Conservation (phyloP, 257 asterid genomes). For the Gardenia jasminoides region DNA sequence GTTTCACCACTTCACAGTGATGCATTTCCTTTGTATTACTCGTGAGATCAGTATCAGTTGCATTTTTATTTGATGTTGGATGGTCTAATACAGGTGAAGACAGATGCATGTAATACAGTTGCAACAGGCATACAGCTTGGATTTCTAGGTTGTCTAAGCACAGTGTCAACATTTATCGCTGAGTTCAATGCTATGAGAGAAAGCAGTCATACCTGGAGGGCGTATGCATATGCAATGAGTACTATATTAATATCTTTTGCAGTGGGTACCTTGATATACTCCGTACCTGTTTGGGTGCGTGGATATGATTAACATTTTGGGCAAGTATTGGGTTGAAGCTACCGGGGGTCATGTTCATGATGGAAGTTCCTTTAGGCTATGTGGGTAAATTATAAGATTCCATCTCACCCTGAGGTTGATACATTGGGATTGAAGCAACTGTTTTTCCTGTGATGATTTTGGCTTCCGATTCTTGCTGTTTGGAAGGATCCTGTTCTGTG, state of each 20-base stretch:
- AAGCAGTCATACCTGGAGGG: conserved; percentile 63
- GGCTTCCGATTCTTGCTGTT: too few relatives aligned
- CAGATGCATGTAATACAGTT: conserved; percentile 39
- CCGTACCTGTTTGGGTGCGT: conserved; percentile 57
- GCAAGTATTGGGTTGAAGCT: not conserved
- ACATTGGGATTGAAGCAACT: too few relatives aligned
- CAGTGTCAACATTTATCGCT: conserved; percentile 77
- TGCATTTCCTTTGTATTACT: not conserved
- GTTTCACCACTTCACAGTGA: not conserved
- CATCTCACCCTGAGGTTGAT: not conserved
- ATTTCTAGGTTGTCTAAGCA: conserved; percentile 82
- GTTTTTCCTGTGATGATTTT: too few relatives aligned
- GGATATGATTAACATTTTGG: conserved; percentile 31
- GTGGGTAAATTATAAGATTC: not conserved
- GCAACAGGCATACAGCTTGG: conserved; percentile 72
- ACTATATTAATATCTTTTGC: conserved; percentile 48
- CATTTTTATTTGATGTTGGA: not conserved
- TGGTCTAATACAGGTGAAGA: conserved; percentile 38
- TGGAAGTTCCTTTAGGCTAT: not conserved
- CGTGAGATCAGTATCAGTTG: too few relatives aligned
- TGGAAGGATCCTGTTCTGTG: too few relatives aligned
- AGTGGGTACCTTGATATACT: conserved; percentile 66
- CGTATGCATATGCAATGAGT: conserved; percentile 51
- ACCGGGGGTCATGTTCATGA: not conserved
- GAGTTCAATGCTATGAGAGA: conserved; percentile 77